Base-by-base conservation (phyloP, 208 protist species). In the Leishmania tarentolae region DNA sequence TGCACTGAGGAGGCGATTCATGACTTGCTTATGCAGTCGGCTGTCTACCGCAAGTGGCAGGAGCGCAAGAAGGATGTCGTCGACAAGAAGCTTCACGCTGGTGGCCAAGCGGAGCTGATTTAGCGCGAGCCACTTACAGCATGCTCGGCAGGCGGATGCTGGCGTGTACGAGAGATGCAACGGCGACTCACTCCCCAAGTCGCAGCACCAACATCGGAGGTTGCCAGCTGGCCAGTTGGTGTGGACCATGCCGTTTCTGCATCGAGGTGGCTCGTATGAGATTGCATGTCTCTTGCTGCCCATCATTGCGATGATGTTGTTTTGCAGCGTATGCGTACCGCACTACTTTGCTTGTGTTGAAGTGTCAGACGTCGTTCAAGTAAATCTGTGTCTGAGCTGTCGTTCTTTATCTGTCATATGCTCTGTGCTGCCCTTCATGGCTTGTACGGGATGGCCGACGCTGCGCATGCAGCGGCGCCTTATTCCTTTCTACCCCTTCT, bases 41-140 rank as follows among this genome's bases (percentile, higher is more conserved):
- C 63, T 6, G 50, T 75, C 50, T 91, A 86, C 72, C 78, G 86
- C 42, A 50, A 74, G 15, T 93, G 90, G 87, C 80, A 79, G 50
- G 71, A 59, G 15, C 35, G 57, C 7, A 73, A 87, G 42, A 82
- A 75, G 21, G 78, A 74, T 5, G 80, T 79, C 0, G 82, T 91
- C 5, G 78, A 90, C 75, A 86, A 82, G 35, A 81, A 87, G 50
- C 59, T 89, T 7, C 50, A 75, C 40, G 79, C 78, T 19, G 84
- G 65, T 15, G 87, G 84, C 15, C 53, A 31, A 35, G 84, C 81
- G 4, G 75, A 80, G 24, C 78, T 90, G 6, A 86, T 77, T 44
- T 83, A 56, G 44, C 2, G 0, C 84, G 35, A 65, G 21, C 24
- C 19, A 19, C 31, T 19, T 24, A 35, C 1, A n/a, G 28, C 1